Base-by-base conservation (phyloP, 2,329 filamentous ascomycete genomes). In the Scleromitrula shiraiana region DNA sequence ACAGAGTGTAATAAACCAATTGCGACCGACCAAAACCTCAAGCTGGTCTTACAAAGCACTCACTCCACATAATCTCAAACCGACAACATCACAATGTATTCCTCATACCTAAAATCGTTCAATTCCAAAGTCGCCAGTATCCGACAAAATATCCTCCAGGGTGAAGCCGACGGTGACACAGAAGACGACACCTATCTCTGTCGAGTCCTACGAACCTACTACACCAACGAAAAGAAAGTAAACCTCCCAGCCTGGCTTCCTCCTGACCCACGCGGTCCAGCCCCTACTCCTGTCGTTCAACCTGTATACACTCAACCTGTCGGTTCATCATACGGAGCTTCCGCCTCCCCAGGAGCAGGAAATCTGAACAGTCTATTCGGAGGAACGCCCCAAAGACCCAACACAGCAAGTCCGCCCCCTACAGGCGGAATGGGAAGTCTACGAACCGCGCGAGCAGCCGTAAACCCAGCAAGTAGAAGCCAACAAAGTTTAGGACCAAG, bases 151-250 rank as follows among this genome's bases (percentile, higher is more conserved):
- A 80, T 88, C 53, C 80, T 90, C 54, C 78, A 86, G 46, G 71
- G 73, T 64, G 81, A 85, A 56, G 71, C 74, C 58, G 82, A 84
- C 66, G 82, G 83, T 67, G 82, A 85, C 63, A 83, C 80, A 53
- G 78, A 94, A 68, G 90, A 97, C 70, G 88, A 95, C 70, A 94
- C 89, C 2, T 89, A 97, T 71, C 85, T 97, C 62, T 94, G 88
- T 68, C 87, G 93, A 60, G 89, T 95, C 29, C 80, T 98, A 22
- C 85, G 93, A 60, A 84, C 82, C 59, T 95, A 97, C 75, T 97
- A 98, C 74, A 79, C 74, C 43, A 90, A 47, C 24, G 46, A 97
- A 66, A 93, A 94, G 63, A 86, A 84, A 57, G 82, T 83, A 19
- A 75, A 81, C 2, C 85, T 90, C 54, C 93, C 93, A 1, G 69